Percentiles rank a stretch among this genome's conserved stretches.
Conservation (phyloP, 768 basidiomycete genomes). For the Tulasnella sp. region DNA sequence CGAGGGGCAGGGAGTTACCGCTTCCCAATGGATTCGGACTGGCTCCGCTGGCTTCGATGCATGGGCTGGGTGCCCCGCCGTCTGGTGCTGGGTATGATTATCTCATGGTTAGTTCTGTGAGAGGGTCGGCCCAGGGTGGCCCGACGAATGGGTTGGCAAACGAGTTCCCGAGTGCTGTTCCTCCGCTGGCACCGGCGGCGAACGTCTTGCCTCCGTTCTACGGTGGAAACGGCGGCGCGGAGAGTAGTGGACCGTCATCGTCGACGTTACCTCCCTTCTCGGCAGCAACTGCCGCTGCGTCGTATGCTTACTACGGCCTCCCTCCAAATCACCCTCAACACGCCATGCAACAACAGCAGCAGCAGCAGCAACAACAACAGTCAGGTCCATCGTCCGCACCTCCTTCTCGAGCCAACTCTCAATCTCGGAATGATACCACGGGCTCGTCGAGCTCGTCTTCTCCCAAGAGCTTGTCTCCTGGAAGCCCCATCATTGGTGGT, state of each 20-base stretch:
- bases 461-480: not conserved
- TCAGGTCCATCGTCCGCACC: not conserved
- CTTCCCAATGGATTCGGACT: not conserved
- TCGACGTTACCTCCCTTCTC: not conserved
- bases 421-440: not conserved
- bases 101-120: not conserved
- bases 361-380: not conserved
- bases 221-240: not conserved
- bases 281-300: not conserved
- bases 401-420: not conserved
- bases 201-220: not conserved
- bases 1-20: not conserved
- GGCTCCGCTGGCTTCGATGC: not conserved
- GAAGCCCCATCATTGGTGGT: not conserved
- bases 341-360: not conserved
- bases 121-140: not conserved
- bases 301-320: not conserved
- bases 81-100: not conserved
- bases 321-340: not conserved
- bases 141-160: not conserved
- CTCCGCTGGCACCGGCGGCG: not conserved
- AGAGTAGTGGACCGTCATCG: not conserved
- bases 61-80: too few relatives aligned
- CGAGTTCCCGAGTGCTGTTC: not conserved
- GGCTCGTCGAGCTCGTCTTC: not conserved